A percentile compares a stretch with the other conserved stretches of the same genome.
phyloP scores from a whole-genome alignment of 2,329 filamentous ascomycete genomes.

The Neofusicoccum laricinum region DNA sequence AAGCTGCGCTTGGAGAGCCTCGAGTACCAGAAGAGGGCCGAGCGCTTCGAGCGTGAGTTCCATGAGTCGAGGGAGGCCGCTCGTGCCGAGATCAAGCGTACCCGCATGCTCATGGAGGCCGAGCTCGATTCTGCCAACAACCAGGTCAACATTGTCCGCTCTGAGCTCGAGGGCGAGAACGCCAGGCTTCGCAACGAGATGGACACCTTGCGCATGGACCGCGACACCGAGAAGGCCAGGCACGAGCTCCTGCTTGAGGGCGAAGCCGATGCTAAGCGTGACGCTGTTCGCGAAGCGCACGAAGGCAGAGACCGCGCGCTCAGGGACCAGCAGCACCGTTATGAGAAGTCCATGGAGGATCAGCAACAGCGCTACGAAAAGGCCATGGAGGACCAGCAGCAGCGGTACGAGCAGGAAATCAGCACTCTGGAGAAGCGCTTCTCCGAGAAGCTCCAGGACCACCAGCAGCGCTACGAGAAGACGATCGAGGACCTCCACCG shows the following conservation, averaged over 20 bases:
- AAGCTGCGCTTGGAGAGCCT: constrained; percentile 63
- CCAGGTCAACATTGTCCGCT: constrained; percentile 78
- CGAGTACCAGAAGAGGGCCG: constrained; percentile 66
- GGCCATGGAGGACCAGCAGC: constrained; percentile 25
- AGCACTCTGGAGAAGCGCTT: constrained; percentile 41
- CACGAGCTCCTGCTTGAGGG: constrained; percentile 84
- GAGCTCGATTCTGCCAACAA: constrained; percentile 82
- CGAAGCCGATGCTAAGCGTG: constrained; percentile 65
- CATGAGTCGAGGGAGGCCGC: constrained; percentile 79
- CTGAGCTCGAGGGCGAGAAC: constrained; percentile 79
- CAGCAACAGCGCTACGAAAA: constrained; percentile 34
- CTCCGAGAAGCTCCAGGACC: constrained; percentile 30
- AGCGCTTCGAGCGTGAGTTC: constrained; percentile 75
- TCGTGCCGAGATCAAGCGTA: constrained; percentile 76
- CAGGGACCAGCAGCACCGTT: constrained; percentile 57
- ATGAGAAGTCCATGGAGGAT: constrained; percentile 30
- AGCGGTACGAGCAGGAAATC: constrained; percentile 46
- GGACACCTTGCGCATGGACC: constrained; percentile 73
- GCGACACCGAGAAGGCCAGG: constrained; percentile 75
- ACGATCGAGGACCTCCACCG: constrained; percentile 65
- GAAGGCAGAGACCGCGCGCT: constrained; percentile 54
- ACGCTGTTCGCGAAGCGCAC: constrained; percentile 53
- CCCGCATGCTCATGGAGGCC: constrained; percentile 71
- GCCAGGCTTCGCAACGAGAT: constrained; percentile 69
- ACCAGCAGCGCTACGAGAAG: constrained; percentile 61